Conservation (phyloP, 2,329 filamentous ascomycete genomes). For the Talaromyces piceae region DNA sequence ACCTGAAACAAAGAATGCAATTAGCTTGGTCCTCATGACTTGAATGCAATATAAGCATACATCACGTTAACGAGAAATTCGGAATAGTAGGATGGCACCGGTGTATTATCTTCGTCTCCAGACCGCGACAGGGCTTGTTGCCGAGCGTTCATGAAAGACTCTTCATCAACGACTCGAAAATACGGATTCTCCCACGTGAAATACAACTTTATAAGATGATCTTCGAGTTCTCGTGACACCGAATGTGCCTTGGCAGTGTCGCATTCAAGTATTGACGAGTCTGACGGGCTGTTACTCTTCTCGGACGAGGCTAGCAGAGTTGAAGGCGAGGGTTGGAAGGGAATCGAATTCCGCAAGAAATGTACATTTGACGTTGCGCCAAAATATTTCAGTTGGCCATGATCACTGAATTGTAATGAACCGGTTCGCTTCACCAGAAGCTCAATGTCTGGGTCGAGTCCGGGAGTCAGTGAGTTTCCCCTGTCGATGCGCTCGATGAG, state of each 20-base stretch:
- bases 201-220: slow-evolving; percentile 29
- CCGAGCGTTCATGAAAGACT: slow-evolving; percentile 13
- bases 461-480: slow-evolving; percentile 14
- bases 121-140: background rate
- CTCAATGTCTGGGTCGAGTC: slow-evolving; percentile 20
- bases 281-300: background rate
- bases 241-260: slow-evolving; percentile 9
- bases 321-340: slow-evolving; percentile 11
- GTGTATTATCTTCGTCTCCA: background rate
- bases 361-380: slow-evolving; percentile 27
- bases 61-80: background rate
- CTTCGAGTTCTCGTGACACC: slow-evolving; percentile 22
- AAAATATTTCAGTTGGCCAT: slow-evolving; percentile 26
- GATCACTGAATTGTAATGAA: slow-evolving; percentile 24
- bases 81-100: background rate
- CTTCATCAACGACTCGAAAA: slow-evolving; percentile 27
- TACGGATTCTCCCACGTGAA: slow-evolving; percentile 35
- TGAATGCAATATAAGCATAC: background rate
- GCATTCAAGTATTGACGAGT: background rate
- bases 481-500: slow-evolving; percentile 8
- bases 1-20: slow-evolving; percentile 2
- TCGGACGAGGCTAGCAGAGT: slow-evolving; percentile 12
- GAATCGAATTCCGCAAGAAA: slow-evolving; percentile 16
- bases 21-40: background rate
- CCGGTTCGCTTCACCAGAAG: slow-evolving; percentile 26